Percentiles rank a stretch among this genome's conserved stretches.
These are phyloP conservation scores for Hyaloperonospora arabidopsidis DNA, from an alignment of 352 stramenopile genomes.

Conservation along the genomic window DNA sequence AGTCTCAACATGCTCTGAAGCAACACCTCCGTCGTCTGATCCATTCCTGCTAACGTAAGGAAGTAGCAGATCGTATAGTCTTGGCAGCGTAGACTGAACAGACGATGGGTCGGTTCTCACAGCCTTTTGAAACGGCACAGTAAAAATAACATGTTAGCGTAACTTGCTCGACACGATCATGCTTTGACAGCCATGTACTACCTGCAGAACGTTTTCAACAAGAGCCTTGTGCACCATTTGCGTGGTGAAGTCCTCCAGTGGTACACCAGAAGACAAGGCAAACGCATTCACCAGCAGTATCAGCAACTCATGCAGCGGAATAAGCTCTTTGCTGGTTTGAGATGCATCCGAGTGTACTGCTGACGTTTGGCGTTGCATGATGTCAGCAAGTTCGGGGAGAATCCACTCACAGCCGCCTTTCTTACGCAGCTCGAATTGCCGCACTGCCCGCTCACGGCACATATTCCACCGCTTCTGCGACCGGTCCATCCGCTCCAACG, in stretches of 20 bases:
- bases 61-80: conserved; percentile 27
- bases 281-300: conserved; percentile 60
- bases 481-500: conserved; percentile 61
- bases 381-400: conserved; percentile 56
- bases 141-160: conserved; percentile 5
- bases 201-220: conserved; percentile 40
- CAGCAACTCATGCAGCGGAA: conserved; percentile 41
- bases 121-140: conserved; percentile 17
- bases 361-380: conserved; percentile 42
- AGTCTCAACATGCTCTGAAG: conserved; percentile 16
- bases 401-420: conserved; percentile 56
- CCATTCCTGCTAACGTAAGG: conserved; percentile 17
- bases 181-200: conserved; percentile 14
- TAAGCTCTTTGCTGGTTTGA: conserved; percentile 13
- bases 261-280: conserved; percentile 36
- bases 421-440: conserved; percentile 45
- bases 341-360: conserved; percentile 11
- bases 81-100: conserved; percentile 26
- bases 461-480: conserved; percentile 43
- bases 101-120: conserved; percentile 18
- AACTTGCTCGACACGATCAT: background rate
- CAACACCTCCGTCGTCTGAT: conserved; percentile 4
- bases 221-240: conserved; percentile 58
- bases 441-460: conserved; percentile 36
- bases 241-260: conserved; percentile 56